phyloP scores from a whole-genome alignment of 2,329 filamentous ascomycete genomes.

The Daldinia sp. region DNA sequence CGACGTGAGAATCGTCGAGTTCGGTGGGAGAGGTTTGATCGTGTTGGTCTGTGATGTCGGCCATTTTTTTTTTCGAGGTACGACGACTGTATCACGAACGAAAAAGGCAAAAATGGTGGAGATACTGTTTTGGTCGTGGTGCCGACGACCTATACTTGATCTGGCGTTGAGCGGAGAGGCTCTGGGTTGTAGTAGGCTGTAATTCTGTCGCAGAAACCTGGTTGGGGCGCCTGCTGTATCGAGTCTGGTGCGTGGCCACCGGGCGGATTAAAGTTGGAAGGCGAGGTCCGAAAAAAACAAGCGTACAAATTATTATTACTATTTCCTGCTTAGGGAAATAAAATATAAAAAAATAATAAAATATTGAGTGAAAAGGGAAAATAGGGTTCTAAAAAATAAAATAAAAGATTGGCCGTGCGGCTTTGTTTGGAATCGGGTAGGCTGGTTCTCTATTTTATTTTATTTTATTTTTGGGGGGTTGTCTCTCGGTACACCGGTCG shows the following conservation, averaged over 20 bases:
- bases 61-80: conserved; percentile 63
- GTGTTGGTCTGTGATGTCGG: conserved; percentile 81
- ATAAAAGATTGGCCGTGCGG: conserved; percentile 12
- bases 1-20: conserved; percentile 76
- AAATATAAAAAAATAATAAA: conserved; percentile 17
- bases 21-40: conserved; percentile 78
- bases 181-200: conserved; percentile 54
- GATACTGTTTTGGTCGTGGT: conserved; percentile 72
- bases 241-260: conserved; percentile 54
- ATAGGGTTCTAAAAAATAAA: conserved; percentile 18
- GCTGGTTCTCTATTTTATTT: conserved; percentile 45
- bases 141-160: conserved; percentile 73
- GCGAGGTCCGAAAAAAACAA: conserved; percentile 52
- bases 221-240: conserved; percentile 59
- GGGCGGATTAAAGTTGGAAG: conserved; percentile 53
- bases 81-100: conserved; percentile 57
- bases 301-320: conserved; percentile 50
- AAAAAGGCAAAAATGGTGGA: conserved; percentile 66
- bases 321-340: conserved; percentile 42
- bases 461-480: conserved; percentile 29
- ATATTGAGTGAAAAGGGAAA: conserved; percentile 32
- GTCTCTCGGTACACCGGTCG: conserved; percentile 37
- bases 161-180: conserved; percentile 65
- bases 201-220: conserved; percentile 62
- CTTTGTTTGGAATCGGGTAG: conserved; percentile 35